Percentiles rank a stretch among this genome's conserved stretches.
phyloP scores from a whole-genome alignment of 768 basidiomycete genomes.

The Serendipita sp. region DNA sequence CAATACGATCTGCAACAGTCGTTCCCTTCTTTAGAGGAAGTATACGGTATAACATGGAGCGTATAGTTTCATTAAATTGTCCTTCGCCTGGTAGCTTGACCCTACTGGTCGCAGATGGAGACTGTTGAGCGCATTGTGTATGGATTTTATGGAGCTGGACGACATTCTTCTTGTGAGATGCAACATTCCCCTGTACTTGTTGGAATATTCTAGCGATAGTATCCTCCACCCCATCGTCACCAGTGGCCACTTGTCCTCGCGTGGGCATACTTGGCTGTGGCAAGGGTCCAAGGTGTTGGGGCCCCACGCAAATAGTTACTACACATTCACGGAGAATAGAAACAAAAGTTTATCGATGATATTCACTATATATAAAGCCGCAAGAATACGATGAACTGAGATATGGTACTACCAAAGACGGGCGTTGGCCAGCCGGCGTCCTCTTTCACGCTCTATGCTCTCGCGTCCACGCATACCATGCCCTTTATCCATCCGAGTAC shows the following conservation, averaged over 20 bases:
- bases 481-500: slow-evolving; percentile 56
- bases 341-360: not conserved
- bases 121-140: slow-evolving; percentile 37
- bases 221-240: not conserved
- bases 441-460: slow-evolving; percentile 68
- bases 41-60: slow-evolving; percentile 40
- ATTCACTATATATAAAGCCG: not conserved
- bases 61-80: slow-evolving; percentile 51
- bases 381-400: not conserved
- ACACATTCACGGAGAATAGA: not conserved
- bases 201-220: slow-evolving; percentile 55
- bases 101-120: slow-evolving; percentile 32
- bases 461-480: slow-evolving; percentile 42
- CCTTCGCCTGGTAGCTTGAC: slow-evolving; percentile 57
- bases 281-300: not conserved
- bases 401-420: slow-evolving; percentile 25
- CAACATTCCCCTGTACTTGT: slow-evolving; percentile 52
- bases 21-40: slow-evolving; percentile 70
- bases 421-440: slow-evolving; percentile 56
- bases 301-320: not conserved
- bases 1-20: slow-evolving; percentile 49
- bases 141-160: slow-evolving; percentile 73
- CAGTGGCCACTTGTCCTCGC: not conserved
- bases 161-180: slow-evolving; percentile 83
- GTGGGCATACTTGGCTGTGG: not conserved